Evolutionary conservation across 441 rosid species (phyloP), one percentile per base, ranked within the genome.

Genomic region (Corymbia citriodora): DNA sequence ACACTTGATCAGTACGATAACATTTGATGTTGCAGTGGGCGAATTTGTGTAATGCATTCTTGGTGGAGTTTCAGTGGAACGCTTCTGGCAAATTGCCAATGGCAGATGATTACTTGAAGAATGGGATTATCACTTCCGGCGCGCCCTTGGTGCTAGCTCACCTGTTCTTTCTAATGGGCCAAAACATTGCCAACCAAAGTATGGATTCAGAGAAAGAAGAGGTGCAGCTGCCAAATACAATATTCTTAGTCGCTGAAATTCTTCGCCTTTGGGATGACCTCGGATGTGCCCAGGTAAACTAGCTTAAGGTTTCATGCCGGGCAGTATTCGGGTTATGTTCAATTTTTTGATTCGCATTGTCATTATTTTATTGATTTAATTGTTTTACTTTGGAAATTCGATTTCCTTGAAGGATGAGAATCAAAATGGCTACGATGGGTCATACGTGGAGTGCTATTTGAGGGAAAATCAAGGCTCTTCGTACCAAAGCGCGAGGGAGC

Each of bases 251-350:
- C 2, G 96, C 95, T 53, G 88, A 93, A 33, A 94, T 95, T 88
- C 96, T 95, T 50, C 96, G 96, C n/a, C 95, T 96, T 5, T 96
- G 96, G 95, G 96, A 96, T 91, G 97, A 96, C 88, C 89, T 95
- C 52, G 96, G 96, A 92, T 94, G 94, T 88, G 94, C 95, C 89
- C 88, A 94, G 96, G 96, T 93, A 92, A 40, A 74, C 2, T 40
- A 21, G 29, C 21, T 21, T 36, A 74, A 1, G 29, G 50, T 6
- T 74, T 21, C 29, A 29, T 6, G 29, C 29, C 17, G 15, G 16
- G 50, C 50, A 40, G 21, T 3, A 74, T 74, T 74, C 15, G 50
- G 50, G 83, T 40, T n/a, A 23, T 40, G 21, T 36, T 74, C 83
- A 57, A 57, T 74, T 21, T 6, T 74, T 40, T 12, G 0, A 21